These are phyloP conservation scores for Adansonia gregorii DNA, from an alignment of 441 rosid species.

Conservation along the genomic window DNA sequence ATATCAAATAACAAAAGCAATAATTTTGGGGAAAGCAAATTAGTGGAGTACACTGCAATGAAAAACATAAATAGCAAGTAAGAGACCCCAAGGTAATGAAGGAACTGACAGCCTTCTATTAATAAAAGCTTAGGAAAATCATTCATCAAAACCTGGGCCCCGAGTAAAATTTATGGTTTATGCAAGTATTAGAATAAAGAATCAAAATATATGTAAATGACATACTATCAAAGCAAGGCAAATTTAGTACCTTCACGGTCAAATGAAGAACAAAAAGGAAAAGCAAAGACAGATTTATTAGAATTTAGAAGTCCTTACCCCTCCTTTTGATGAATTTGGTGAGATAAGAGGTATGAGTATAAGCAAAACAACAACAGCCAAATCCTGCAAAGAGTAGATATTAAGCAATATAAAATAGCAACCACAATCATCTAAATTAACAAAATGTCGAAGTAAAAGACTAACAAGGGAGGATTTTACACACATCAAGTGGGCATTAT, in stretches of 20 bases:
- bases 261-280: constrained; percentile 25
- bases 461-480: constrained; percentile 12
- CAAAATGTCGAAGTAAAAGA: constrained; percentile 18
- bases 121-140: constrained; percentile 18
- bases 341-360: constrained; percentile 96
- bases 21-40: constrained; percentile 13
- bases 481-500: not conserved
- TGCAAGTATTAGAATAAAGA: constrained; percentile 11
- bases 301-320: constrained; percentile 60
- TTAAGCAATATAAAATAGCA: constrained; percentile 25
- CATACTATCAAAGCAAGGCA: constrained; percentile 23
- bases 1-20: constrained; percentile 15
- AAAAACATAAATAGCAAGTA: not conserved
- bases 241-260: constrained; percentile 16
- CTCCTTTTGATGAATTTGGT: constrained; percentile 88
- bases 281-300: constrained; percentile 25
- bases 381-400: constrained; percentile 61
- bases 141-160: constrained; percentile 18
- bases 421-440: constrained; percentile 26
- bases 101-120: not conserved
- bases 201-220: constrained; percentile 7
- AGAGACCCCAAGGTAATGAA: constrained; percentile 14
- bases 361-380: constrained; percentile 96
- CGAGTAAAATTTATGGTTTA: constrained; percentile 14
- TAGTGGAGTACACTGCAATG: constrained; percentile 12